These are phyloP conservation scores for Trichoderma orchidacearum DNA, from an alignment of 495 filamentous ascomycete species.

Conservation along the genomic window DNA sequence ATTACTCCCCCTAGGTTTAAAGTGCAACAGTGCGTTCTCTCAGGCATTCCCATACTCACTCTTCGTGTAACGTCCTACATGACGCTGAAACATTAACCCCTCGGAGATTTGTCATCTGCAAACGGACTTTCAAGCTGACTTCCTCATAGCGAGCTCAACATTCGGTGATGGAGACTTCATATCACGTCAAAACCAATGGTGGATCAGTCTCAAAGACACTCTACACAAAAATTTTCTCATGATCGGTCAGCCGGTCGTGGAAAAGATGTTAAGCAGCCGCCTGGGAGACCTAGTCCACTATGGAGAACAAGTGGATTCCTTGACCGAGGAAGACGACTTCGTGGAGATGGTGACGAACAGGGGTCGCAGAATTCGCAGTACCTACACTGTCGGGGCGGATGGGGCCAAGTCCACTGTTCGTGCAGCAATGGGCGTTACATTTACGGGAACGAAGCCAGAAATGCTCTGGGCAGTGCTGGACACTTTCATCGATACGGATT, in stretches of 20 bases:
- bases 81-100: too few relatives aligned
- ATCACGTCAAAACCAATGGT: slow-evolving; percentile 14
- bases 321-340: slow-evolving; percentile 5
- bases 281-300: slow-evolving; percentile 8
- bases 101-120: too few relatives aligned
- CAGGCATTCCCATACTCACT: background rate
- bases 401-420: slow-evolving; percentile 12
- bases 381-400: slow-evolving; percentile 11
- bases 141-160: slow-evolving; percentile 11
- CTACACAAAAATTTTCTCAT: slow-evolving; percentile 13
- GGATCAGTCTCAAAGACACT: slow-evolving; percentile 10
- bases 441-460: slow-evolving; percentile 14
- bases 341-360: slow-evolving; percentile 7
- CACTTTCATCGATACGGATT: slow-evolving; percentile 14
- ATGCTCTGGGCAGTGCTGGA: slow-evolving; percentile 16
- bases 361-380: slow-evolving; percentile 7
- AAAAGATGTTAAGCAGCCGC: slow-evolving; percentile 4
- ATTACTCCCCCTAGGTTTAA: slow-evolving; percentile 10
- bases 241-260: slow-evolving; percentile 13
- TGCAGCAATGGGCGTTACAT: slow-evolving; percentile 5
- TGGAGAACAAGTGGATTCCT: slow-evolving; percentile 5
- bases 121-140: too few relatives aligned
- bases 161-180: slow-evolving; percentile 12
- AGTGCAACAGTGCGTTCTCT: slow-evolving; percentile 12
- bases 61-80: too few relatives aligned